Conservation (phyloP, 768 basidiomycete genomes). For the Thelephora aurantiotincta region DNA sequence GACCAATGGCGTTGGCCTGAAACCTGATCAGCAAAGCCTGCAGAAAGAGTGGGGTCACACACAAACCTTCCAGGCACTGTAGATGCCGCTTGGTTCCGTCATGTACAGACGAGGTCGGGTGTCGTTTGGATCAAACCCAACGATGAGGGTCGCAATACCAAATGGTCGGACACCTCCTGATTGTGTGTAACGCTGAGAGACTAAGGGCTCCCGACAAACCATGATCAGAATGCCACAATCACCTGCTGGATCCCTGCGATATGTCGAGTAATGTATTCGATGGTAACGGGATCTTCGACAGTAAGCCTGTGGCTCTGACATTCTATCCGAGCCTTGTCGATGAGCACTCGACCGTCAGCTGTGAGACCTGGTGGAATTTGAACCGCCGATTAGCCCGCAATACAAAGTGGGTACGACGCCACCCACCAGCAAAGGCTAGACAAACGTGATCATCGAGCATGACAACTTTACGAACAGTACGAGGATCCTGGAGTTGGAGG, state of each 20-base stretch:
- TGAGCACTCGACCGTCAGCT: conserved; percentile 93
- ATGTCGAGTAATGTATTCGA: conserved; percentile 97
- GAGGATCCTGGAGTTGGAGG: conserved; percentile 92
- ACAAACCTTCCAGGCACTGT: conserved; percentile 92
- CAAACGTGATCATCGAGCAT: conserved; percentile 98
- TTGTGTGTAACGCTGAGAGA: conserved; percentile 90
- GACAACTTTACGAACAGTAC: conserved; percentile 94
- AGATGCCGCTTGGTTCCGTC: conserved; percentile 96
- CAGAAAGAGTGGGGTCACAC: not conserved
- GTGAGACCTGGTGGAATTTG: conserved; percentile 57
- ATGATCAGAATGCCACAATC: conserved; percentile 7
- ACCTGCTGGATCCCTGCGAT: conserved; percentile 99
- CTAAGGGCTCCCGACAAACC: not conserved
- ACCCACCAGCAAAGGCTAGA: conserved; percentile 89
- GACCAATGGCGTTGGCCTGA: conserved; percentile 94
- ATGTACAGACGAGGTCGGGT: conserved; percentile 80
- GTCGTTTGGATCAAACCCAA: conserved; percentile 95
- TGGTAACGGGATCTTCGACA: conserved; percentile 94
- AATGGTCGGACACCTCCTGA: conserved; percentile 98
- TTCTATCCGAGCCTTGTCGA: conserved; percentile 95
- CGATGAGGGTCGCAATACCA: conserved; percentile 91
- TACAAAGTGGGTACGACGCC: conserved; percentile 1
- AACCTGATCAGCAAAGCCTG: not conserved
- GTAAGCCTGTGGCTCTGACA: conserved; percentile 95
- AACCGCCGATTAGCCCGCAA: conserved; percentile 3